Evolutionary conservation across 1,139 yeast genomes (phyloP), one percentile per base, ranked within the genome.

Genomic region (Suhomyces maxii): DNA sequence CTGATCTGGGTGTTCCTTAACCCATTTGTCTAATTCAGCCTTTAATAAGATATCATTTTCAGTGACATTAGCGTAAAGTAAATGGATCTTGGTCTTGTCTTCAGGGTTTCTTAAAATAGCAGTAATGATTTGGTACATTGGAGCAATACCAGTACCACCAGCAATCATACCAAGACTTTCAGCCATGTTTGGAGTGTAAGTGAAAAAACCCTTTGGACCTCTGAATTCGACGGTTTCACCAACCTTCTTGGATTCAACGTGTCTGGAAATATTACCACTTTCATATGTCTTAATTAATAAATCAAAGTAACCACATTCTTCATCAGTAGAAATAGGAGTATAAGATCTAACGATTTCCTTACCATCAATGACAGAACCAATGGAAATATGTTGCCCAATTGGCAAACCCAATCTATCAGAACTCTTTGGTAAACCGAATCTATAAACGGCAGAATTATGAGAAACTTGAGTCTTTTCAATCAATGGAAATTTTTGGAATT

Each of bases 121-220:
- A 57, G 84, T 82, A 57, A 90, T 79, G 63, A 90, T 86, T 73
- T 90, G 97, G 69, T 84, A 87, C 83, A 91, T 88, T 58, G 98
- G 98, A 31, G 97, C 87, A 60, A 90, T 87, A 56, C 69, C 97
- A 39, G 96, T 87, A 62, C 99, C 99, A 58, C 97, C 97, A 37
- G 97, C 96, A 56, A 93, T 84, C 90, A 93, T 90, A 48, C 86
- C 87, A 56, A 89, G 80, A 46, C 80, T 77, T 50, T 80, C 74
- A 53, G 83, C 85, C 80, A 87, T 85, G 67, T 89, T 89, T 57
- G 95, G 89, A 47, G 82, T 76, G 72, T 91, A 91, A 51, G 83
- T 80, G 77, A 89, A 91, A 59, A 84, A 84, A 7, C 99, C 99
- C 71, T 89, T 89, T 59, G 99, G 99, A 28, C 99, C 99, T 61